Conservation (phyloP, 257 asterid species). For the Paulownia fortunei region DNA sequence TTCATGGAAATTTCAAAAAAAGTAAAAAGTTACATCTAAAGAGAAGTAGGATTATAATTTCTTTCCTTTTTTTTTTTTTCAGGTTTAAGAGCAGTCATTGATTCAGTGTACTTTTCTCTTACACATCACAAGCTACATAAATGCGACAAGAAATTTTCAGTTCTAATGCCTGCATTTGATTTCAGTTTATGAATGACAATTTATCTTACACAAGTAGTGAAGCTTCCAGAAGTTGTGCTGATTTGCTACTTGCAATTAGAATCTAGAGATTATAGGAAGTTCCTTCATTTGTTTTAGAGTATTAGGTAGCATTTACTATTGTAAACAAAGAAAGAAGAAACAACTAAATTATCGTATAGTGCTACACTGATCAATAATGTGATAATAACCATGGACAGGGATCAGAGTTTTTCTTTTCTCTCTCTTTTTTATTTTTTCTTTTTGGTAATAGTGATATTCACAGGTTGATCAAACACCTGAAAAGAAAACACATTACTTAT, state of each 20-base stretch:
- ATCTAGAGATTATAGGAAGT: constrained; percentile 9
- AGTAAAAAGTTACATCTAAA: background rate
- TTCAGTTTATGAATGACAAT: constrained; percentile 17
- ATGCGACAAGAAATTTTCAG: background rate
- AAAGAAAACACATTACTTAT: background rate
- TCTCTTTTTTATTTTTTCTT: background rate
- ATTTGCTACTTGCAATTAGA: constrained; percentile 20
- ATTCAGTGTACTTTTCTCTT: background rate
- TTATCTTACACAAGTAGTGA: background rate
- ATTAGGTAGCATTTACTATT: background rate
- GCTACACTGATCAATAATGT: constrained; percentile 10
- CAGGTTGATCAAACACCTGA: background rate
- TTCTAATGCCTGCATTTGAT: background rate
- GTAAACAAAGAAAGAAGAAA: background rate
- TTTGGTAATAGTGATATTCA: background rate
- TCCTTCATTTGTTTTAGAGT: background rate
- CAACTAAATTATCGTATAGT: constrained; percentile 15
- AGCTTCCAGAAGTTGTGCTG: background rate
- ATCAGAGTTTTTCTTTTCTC: background rate
- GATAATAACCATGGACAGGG: constrained; percentile 9
- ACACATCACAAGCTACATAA: background rate
- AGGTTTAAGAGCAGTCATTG: background rate
- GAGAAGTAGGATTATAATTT: background rate
- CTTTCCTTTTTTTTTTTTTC: background rate
- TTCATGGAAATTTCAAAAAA: background rate